phyloP scores from a whole-genome alignment of 768 basidiomycete genomes.

The Leucosporidium creatinivorum region DNA sequence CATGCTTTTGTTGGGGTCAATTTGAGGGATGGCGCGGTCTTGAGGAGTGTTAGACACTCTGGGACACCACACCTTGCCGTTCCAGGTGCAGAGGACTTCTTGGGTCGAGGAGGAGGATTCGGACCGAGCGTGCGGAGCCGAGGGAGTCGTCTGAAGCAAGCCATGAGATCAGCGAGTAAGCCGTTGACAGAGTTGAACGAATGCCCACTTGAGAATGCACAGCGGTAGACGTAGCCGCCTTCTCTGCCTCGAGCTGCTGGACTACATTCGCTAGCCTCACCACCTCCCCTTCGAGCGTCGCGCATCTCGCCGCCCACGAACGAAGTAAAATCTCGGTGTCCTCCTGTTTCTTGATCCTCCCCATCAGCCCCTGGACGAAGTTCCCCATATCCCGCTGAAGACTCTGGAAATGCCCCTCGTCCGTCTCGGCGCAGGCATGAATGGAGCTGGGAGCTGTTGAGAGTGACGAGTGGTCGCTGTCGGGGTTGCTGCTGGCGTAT shows the following conservation, averaged over 20 bases:
- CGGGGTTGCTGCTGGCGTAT: no score
- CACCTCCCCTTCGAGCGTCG: conserved; percentile 16
- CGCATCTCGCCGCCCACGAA: conserved; percentile 6
- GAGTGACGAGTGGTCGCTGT: no score
- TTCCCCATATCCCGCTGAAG: no score
- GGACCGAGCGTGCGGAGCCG: not conserved
- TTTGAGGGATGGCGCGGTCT: conserved; percentile 2
- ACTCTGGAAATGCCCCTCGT: no score
- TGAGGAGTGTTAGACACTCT: not conserved
- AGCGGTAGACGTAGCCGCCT: not conserved
- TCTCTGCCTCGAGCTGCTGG: not conserved
- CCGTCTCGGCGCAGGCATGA: no score
- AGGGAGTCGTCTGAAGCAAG: no score
- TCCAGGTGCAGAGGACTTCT: not conserved
- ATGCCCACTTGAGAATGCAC: not conserved
- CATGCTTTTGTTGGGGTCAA: conserved; percentile 26
- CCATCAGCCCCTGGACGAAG: no score
- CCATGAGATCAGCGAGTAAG: not conserved
- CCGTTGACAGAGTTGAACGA: not conserved
- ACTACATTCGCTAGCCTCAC: not conserved
- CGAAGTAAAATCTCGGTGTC: not conserved
- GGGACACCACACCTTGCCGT: not conserved
- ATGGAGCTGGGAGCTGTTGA: no score
- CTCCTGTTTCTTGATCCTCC: not conserved
- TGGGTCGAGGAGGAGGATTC: not conserved